Evolutionary conservation across 2,329 filamentous ascomycete species (phyloP).

Genomic region (Fusarium humuli): DNA sequence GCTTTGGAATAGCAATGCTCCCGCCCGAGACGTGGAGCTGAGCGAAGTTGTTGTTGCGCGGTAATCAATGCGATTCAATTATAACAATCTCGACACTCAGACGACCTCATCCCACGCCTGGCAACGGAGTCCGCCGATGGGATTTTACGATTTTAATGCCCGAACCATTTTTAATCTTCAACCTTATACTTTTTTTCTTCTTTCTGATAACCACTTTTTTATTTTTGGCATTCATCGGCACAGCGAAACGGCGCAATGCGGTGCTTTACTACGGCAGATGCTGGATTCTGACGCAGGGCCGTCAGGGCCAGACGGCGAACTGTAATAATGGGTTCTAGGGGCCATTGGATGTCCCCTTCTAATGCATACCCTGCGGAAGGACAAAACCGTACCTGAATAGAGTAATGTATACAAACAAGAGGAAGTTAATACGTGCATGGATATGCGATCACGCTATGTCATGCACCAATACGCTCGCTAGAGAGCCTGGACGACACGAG

Average conservation of each 20-base stretch:
- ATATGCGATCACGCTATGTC: conserved; percentile 39
- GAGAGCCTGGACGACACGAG: conserved; percentile 41
- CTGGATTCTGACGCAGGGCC: conserved; percentile 46
- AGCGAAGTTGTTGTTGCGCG: conserved; percentile 60
- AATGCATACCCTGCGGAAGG: conserved; percentile 48
- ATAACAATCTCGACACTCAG: conserved; percentile 8
- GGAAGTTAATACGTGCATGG: conserved; percentile 53
- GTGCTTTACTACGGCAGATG: conserved; percentile 46
- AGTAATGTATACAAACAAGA: conserved; percentile 56
- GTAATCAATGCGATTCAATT: conserved; percentile 41
- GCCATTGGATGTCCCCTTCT: conserved; percentile 28
- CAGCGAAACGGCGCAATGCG: conserved; percentile 55
- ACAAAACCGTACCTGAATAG: conserved; percentile 49
- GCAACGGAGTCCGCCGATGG: conserved; percentile 21
- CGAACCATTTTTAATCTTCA: conserved; percentile 50
- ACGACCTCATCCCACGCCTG: conserved; percentile 27
- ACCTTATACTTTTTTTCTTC: conserved; percentile 41
- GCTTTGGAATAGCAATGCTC: conserved; percentile 40
- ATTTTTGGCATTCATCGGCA: conserved; percentile 55
- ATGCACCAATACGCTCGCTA: conserved; percentile 52
- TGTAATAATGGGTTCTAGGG: conserved; percentile 47
- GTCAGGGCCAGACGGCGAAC: conserved; percentile 43
- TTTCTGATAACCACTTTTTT: conserved; percentile 48
- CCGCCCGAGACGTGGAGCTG: conserved; percentile 58
- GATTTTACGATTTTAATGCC: conserved; percentile 48